Evolutionary conservation across 2,329 filamentous ascomycete species (phyloP).

Genomic region (Sclerotinia glacialis): DNA sequence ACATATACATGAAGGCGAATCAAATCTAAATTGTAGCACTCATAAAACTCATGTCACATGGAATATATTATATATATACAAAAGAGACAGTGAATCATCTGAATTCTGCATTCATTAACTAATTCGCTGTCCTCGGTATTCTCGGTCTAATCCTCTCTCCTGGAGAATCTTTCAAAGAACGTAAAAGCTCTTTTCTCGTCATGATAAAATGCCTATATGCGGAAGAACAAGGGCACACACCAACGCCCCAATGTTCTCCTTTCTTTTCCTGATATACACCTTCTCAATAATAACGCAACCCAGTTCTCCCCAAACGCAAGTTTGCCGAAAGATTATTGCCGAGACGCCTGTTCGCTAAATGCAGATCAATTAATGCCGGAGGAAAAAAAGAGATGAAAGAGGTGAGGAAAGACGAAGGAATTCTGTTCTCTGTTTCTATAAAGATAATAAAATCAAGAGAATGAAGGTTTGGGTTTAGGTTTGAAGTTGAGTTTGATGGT

Average conservation of each 20-base stretch:
- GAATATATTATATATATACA: background rate
- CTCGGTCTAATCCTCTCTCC: background rate
- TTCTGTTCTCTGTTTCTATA: background rate
- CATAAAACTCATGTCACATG: background rate
- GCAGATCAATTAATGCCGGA: conserved; percentile 22
- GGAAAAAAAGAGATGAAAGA: background rate
- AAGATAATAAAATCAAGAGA: conserved; percentile 13
- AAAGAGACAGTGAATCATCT: background rate
- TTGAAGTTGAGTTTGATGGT: conserved; percentile 26
- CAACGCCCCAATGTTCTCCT: conserved; percentile 2
- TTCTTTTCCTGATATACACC: conserved; percentile 1
- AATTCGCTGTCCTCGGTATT: background rate
- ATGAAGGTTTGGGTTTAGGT: conserved; percentile 18
- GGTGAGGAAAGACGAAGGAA: background rate
- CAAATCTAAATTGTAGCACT: background rate
- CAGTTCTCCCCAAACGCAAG: background rate
- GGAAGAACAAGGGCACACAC: background rate
- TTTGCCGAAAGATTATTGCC: conserved; percentile 14
- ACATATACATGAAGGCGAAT: too few species aligned
- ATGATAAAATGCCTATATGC: background rate
- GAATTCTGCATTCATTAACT: conserved; percentile 11
- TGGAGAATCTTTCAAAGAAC: background rate
- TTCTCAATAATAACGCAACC: background rate
- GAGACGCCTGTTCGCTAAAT: conserved; percentile 37
- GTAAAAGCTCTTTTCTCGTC: background rate